phyloP scores from a whole-genome alignment of 495 filamentous ascomycete species.

The Tuber brumale region DNA sequence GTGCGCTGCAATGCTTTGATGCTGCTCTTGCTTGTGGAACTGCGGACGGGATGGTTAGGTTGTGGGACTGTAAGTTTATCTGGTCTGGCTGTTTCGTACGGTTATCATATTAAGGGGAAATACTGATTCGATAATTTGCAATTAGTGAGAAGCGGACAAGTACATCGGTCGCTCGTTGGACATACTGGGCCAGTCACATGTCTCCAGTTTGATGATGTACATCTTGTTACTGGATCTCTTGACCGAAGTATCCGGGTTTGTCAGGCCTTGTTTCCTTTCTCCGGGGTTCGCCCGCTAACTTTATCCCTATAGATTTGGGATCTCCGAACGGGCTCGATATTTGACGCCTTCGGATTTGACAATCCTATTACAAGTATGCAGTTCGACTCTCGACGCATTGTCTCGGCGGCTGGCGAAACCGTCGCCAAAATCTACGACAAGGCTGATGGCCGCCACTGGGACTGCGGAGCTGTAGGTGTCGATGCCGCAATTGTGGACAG shows the following conservation, averaged over 20 bases:
- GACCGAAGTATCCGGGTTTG: conserved; percentile 92
- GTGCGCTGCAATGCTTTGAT: conserved; percentile 92
- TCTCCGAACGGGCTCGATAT: conserved; percentile 89
- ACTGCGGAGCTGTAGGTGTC: conserved; percentile 71
- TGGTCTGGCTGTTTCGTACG: background rate
- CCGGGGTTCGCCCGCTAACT: conserved; percentile 20
- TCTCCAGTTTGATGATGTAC: conserved; percentile 92
- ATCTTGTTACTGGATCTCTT: conserved; percentile 86
- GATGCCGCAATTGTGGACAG: conserved; percentile 66
- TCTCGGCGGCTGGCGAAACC: conserved; percentile 79
- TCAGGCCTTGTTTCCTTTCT: conserved; percentile 21
- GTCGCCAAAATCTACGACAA: conserved; percentile 98
- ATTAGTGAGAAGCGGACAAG: conserved; percentile 76
- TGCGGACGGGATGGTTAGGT: conserved; percentile 91
- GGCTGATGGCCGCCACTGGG: conserved; percentile 90
- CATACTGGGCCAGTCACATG: conserved; percentile 94
- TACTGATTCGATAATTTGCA: conserved; percentile 8
- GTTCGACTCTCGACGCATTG: conserved; percentile 89
- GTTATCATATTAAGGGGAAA: background rate
- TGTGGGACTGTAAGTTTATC: conserved; percentile 67
- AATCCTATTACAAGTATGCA: conserved; percentile 93
- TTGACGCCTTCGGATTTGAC: conserved; percentile 94
- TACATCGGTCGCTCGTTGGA: conserved; percentile 90
- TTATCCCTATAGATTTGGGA: conserved; percentile 78
- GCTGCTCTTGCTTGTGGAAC: conserved; percentile 96